Base-by-base conservation (phyloP, 331 rosid species). In the Arachis monticola region DNA sequence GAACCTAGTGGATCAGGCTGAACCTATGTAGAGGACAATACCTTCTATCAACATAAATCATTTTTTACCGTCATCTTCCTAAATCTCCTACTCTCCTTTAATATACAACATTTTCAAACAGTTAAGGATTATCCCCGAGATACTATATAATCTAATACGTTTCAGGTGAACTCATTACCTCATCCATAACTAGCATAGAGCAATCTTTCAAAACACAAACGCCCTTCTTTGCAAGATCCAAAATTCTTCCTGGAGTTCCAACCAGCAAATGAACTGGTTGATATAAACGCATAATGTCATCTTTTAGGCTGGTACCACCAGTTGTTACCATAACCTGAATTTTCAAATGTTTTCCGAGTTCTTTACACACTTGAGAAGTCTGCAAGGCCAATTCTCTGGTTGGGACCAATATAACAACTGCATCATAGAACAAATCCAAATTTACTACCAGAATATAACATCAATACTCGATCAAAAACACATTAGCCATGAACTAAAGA, bases 251-350 rank as follows among this genome's bases (percentile, higher is more conserved):
- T 14, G 98, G 98, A 75, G 98, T 93, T 81, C 98, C 98, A 61
- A 90, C 98, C n/a, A 93, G 92, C 44, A 93, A 86, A 84, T 93
- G 98, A 75, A 93, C 98, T 22, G 98, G 98, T 80, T 93, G 98
- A 85, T 93, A 86, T 70, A 93, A 85, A 30, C 98, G 98, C 98
- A 93, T 90, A 74, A 93, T 93, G 72, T 93, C 98, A 73, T 93
- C 98, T 86, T 86, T 93, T 61, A 93, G 87, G 80, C 98, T 93
- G 59, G 98, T 93, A 77, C 98, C 98, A 51, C 98, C 98, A 2
- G 98, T 93, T 17, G 98, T 93, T 59, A 90, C 98, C 98, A 93
- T 93, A 63, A 93, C 97, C 82, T 93, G 95, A 79, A 93, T 93
- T 41, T 89, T 75, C 88, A 93, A 89, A 87, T 93, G 91, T 74